Base-by-base conservation (phyloP, 495 filamentous ascomycete genomes). In the Astrothelium macrocarpum region DNA sequence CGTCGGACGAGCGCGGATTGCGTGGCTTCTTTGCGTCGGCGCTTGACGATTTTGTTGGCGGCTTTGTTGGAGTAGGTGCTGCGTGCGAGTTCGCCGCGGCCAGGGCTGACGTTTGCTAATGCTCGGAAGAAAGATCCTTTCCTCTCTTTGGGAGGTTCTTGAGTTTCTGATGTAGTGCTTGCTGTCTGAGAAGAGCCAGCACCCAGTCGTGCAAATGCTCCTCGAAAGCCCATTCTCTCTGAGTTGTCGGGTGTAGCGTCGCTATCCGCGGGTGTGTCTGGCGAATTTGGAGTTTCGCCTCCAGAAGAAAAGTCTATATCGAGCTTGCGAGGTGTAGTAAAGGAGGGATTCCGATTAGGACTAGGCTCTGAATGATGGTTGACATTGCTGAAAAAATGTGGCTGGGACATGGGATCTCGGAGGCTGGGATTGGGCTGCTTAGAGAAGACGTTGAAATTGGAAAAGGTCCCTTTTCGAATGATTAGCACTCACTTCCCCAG, bases 301-400 rank as follows among this genome's bases (percentile, higher is more conserved):
- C 87, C 87, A 1, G 90, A 93, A 32, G 77, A 76, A 4, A 89
- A 89, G 10, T 90, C 88, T 25, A 84, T 72, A 16, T 90, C 85
- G 62, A 80, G 79, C 69, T 87, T 93, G 45, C 89, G 88, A 1
- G 90, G 91, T 7, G 88, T 95, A 31, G 81, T 90, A 70, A 94
- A 95, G 11, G 85, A 83, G 2, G 84, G 79, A 70, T 86, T 87
- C 60, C 82, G 83, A 20, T 12, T 67, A 89, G 59, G 75, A 64
- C 64, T 76, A 26, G 67, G 65, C 25, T 74, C 65, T 2, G 68
- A 72, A 59, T 75, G 75, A 5, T 61, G 71, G 42, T 74, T 68
- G 5, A 71, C 64, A 2, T 71, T 68, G 75, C 23, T 73, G 76
- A 68, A 73, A n/a, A 72, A 64, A 66, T 45, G 67, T 56, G 78